These are phyloP conservation scores for Ilyonectria mors-panacis DNA, from an alignment of 2,329 filamentous ascomycete genomes.

Conservation along the genomic window DNA sequence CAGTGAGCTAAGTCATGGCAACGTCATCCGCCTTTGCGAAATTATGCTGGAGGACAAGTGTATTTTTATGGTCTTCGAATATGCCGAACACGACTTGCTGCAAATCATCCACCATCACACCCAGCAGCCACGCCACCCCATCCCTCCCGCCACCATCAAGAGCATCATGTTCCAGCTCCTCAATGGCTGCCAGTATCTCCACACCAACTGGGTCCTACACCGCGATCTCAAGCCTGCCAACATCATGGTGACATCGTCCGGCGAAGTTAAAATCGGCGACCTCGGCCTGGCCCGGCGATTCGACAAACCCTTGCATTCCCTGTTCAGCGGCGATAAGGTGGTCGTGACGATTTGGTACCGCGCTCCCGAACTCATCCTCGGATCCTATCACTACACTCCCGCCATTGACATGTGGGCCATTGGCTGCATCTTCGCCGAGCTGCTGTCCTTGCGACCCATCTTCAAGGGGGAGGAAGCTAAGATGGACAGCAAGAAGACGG, in stretches of 20 bases:
- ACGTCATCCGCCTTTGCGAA: constrained; percentile 92
- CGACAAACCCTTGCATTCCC: constrained; percentile 90
- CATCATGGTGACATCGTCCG: constrained; percentile 95
- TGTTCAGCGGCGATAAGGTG: constrained; percentile 96
- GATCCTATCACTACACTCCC: constrained; percentile 95
- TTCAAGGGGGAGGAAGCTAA: constrained; percentile 99
- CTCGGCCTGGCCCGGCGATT: constrained; percentile 93
- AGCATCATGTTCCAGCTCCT: constrained; percentile 97
- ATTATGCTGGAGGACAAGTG: constrained; percentile 99
- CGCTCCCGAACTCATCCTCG: constrained; percentile 92
- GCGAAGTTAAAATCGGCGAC: constrained; percentile 95
- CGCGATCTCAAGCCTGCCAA: constrained; percentile 98
- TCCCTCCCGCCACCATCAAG: constrained; percentile 89
- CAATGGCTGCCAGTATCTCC: constrained; percentile 94
- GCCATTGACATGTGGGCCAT: constrained; percentile 98
- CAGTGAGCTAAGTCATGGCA: constrained; percentile 89
- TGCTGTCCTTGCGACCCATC: constrained; percentile 90
- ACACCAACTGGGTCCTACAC: constrained; percentile 97
- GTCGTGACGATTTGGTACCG: constrained; percentile 99
- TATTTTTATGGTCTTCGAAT: constrained; percentile 99
- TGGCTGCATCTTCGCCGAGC: constrained; percentile 96
- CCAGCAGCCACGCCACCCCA: constrained; percentile 87
- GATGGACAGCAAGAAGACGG: constrained; percentile 98
- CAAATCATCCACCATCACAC: constrained; percentile 99
- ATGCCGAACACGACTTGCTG: constrained; percentile 95